phyloP scores from a whole-genome alignment of 179 eudicot species.

The Actinidia arguta region DNA sequence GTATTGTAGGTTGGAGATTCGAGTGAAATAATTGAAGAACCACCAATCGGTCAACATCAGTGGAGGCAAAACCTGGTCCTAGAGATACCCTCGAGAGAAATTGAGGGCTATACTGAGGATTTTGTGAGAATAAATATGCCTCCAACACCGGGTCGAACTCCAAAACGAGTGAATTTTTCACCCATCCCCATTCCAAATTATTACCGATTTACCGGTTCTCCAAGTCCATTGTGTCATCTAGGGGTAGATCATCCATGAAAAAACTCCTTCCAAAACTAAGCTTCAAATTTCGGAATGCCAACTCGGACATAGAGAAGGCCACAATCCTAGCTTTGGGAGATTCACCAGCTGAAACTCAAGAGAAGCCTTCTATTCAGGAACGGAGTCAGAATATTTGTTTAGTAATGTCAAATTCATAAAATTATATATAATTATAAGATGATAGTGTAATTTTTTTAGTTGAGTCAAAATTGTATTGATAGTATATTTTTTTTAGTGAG shows the following conservation, averaged over 20 bases:
- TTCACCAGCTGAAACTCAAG: constrained; percentile 57
- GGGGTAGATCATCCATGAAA: constrained; percentile 66
- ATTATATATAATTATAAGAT: too few species aligned
- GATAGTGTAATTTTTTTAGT: too few species aligned
- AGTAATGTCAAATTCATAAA: too few species aligned
- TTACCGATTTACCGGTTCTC: constrained; percentile 43
- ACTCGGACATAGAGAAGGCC: constrained; percentile 77
- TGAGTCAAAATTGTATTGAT: too few species aligned
- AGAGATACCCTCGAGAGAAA: constrained; percentile 52
- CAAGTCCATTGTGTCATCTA: constrained; percentile 53
- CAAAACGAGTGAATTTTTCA: constrained; percentile 79
- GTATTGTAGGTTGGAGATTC: constrained; percentile 48
- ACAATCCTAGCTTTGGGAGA: constrained; percentile 67
- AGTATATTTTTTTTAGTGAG: too few species aligned
- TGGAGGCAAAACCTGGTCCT: constrained; percentile 38
- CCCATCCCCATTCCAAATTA: constrained; percentile 67
- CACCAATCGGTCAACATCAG: constrained; percentile 29
- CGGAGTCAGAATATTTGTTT: too few species aligned
- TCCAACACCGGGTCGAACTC: constrained; percentile 56
- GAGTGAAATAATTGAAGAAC: constrained; percentile 75
- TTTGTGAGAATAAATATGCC: constrained; percentile 56
- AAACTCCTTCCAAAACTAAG: constrained; percentile 80
- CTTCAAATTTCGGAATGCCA: constrained; percentile 67
- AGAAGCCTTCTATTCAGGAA: constrained; percentile 19
- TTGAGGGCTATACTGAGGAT: constrained; percentile 48